Base-by-base conservation (phyloP, 2,329 filamentous ascomycete species). In the Alternaria angustiovoidea region DNA sequence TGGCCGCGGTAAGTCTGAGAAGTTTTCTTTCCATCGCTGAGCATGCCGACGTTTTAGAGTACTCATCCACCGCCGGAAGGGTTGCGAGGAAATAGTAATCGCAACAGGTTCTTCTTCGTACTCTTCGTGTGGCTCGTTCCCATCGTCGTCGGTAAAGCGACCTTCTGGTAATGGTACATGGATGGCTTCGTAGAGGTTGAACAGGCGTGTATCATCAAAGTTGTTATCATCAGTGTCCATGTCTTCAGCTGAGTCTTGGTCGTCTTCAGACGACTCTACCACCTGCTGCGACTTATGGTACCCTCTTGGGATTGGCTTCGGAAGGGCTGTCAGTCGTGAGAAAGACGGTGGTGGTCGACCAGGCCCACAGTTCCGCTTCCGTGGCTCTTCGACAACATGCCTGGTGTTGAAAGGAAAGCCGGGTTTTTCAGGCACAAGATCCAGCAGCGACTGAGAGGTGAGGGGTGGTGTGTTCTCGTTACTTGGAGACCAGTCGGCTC, bases 1-100 rank as follows among this genome's bases (percentile, higher is more conserved):
- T 68, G 78, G 75, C 48, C 74, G 71, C 43, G 75, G 72, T 32
- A 65, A 64, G 30, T 79, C 78, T 49, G 73, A 68, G 9, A 71
- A 73, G 16, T 78, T 69, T 8, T 76, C 75, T 59, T 79, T 80
- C 38, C 71, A 79, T 7, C 67, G 72, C 24, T 76, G 68, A 22
- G 70, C 67, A 55, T 79, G 86, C 69, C 86, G 86, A 62, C 84
- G 86, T 61, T 90, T 87, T 20, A 94, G 79, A 5, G 86, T 90
- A 64, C 83, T 89, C 78, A 94, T 87, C 91, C 91, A 94, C 74
- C 86, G 89, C 46, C 87, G 85, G 69, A 94, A 93, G 2, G 89
- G 87, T 7, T 74, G 72, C 14, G 66, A 62, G 42, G 38, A 63
- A 28, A 54, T 20, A 32, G 22, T 42, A 38, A 59, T 44, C 0